These are phyloP conservation scores for Dactylella cylindrospora DNA, from an alignment of 2,329 filamentous ascomycete species.

Conservation along the genomic window DNA sequence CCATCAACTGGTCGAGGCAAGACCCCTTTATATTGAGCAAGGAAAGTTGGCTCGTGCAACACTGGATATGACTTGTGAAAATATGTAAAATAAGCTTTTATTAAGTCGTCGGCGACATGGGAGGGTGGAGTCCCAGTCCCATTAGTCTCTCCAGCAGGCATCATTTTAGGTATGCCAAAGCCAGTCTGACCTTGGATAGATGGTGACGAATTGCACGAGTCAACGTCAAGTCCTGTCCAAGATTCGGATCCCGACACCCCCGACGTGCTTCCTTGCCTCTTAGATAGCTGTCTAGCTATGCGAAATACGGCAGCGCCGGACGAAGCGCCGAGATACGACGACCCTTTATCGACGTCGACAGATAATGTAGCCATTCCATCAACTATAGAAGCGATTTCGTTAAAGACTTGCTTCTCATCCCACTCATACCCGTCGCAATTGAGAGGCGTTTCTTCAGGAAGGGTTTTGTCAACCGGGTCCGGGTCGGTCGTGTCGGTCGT, in stretches of 20 bases:
- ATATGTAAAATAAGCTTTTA: conserved; percentile 54
- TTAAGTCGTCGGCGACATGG: conserved; percentile 48
- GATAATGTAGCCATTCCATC: conserved; percentile 41
- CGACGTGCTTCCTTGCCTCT: conserved; percentile 35
- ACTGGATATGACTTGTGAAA: conserved; percentile 56
- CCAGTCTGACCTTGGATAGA: conserved; percentile 38
- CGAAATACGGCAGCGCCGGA: conserved; percentile 39
- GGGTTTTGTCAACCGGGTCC: conserved; percentile 31
- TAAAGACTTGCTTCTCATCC: conserved; percentile 43
- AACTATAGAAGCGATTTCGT: conserved; percentile 39
- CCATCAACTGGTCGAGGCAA: conserved; percentile 49
- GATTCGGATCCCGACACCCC: conserved; percentile 22
- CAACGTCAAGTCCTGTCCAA: conserved; percentile 34
- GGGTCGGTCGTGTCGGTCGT: conserved; percentile 38
- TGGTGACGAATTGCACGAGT: conserved; percentile 37
- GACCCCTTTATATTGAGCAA: conserved; percentile 51
- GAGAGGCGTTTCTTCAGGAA: conserved; percentile 38
- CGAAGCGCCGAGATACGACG: conserved; percentile 37
- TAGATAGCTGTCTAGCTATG: conserved; percentile 35
- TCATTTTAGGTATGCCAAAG: conserved; percentile 39
- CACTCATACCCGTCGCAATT: conserved; percentile 42
- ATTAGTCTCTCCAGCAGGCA: conserved; percentile 28
- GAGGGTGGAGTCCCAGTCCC: conserved; percentile 37
- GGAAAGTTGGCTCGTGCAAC: conserved; percentile 56
- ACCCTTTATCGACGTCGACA: conserved; percentile 39